Percentiles rank a stretch among this genome's conserved stretches.
phyloP scores from a whole-genome alignment of 2,329 filamentous ascomycete species.

The Calonectria montana region DNA sequence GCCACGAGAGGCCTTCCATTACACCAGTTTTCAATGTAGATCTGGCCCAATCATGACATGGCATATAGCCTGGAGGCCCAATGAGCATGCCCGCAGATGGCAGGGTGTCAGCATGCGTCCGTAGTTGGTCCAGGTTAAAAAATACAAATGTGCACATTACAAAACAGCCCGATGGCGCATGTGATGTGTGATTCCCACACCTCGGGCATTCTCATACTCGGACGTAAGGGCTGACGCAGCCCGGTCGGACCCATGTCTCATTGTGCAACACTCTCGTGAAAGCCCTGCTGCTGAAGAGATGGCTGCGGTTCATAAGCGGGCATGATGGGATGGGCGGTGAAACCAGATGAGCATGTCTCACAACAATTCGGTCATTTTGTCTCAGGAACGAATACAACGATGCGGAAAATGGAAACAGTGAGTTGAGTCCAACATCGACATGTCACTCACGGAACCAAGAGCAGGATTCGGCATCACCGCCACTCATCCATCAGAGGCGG shows the following conservation, averaged over 20 bases:
- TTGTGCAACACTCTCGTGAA: background rate
- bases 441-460: background rate
- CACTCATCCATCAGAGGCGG: conserved; percentile 27
- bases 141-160: background rate
- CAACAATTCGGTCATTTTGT: conserved; percentile 9
- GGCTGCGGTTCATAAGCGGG: background rate
- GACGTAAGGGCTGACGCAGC: conserved; percentile 14
- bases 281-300: background rate
- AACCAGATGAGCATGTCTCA: conserved; percentile 18
- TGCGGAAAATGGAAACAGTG: background rate
- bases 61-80: background rate
- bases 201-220: conserved; percentile 1
- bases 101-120: background rate
- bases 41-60: background rate
- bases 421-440: background rate
- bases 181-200: conserved; percentile 14
- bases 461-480: background rate
- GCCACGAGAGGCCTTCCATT: background rate
- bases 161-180: conserved; percentile 9
- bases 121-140: too few species aligned
- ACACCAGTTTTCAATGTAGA: background rate
- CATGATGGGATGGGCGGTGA: background rate
- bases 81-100: background rate
- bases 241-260: conserved; percentile 14
- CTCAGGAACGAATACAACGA: conserved; percentile 25